Percentiles rank a stretch among this genome's conserved stretches.
Evolutionary conservation across 148 eudicot species (phyloP).

Genomic region (Spergularia bocconei): DNA sequence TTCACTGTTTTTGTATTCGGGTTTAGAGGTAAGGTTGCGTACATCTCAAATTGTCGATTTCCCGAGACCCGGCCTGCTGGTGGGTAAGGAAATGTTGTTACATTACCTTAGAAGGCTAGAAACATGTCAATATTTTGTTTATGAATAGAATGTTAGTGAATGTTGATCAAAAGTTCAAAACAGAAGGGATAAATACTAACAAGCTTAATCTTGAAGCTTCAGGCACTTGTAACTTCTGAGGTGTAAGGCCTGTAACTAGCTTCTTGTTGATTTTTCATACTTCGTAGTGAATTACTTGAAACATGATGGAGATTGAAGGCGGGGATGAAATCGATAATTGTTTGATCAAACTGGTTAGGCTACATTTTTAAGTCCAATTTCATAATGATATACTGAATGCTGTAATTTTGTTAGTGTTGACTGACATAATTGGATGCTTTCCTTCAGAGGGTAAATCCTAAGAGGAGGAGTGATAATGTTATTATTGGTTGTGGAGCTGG

Average conservation of each 20-base stretch:
- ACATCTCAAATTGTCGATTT: not conserved
- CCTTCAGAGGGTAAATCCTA: slow-evolving; percentile 63
- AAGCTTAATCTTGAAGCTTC: no score
- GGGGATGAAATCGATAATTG: slow-evolving; percentile 33
- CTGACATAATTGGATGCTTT: slow-evolving; percentile 8
- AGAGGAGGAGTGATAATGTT: slow-evolving; percentile 68
- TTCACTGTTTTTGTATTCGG: not conserved
- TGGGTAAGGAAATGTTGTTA: not conserved
- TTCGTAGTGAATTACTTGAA: slow-evolving; percentile 16
- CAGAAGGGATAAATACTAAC: no score
- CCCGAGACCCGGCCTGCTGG: not conserved
- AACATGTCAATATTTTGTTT: not conserved
- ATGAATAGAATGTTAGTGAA: not conserved
- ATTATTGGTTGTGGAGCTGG: slow-evolving; percentile 98
- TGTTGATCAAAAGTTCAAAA: no score
- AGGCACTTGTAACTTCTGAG: no score
- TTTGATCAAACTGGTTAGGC: slow-evolving; percentile 44
- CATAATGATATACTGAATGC: slow-evolving; percentile 4
- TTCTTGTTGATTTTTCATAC: not conserved
- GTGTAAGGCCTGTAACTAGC: not conserved
- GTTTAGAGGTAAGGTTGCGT: slow-evolving; percentile 2
- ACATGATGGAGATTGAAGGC: slow-evolving; percentile 25
- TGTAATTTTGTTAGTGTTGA: not conserved
- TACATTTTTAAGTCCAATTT: not conserved
- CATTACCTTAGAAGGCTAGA: not conserved